Evolutionary conservation across 306 rosid genomes (phyloP), one percentile per base, ranked within the genome.

Genomic region (Lablab purpureus): DNA sequence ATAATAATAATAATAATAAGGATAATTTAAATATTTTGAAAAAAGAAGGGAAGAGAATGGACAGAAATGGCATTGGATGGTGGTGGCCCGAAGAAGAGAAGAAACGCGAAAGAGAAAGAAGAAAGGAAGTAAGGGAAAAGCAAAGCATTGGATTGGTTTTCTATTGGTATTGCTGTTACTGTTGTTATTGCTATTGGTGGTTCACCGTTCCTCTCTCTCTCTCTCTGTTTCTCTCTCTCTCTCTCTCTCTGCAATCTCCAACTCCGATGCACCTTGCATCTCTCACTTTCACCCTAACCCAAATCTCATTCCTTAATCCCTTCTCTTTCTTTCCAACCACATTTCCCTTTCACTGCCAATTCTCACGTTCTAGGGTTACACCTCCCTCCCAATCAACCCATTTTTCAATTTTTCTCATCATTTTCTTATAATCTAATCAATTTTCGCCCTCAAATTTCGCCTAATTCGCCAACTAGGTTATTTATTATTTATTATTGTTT

Each of bases 201-300:
- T 82, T 82, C 74, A 60, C 78, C 78, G 74, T 6, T 34, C n/a
- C 81, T 66, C 45, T 23, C 62, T 3, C 58, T 28, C 21, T 17
- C 45, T n/a, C 46, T 58, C 54, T 41, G 59, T 62, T 46, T 32
- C 72, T 56, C 19, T 23, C 64, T 21, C 36, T 55, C 54, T 15
- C 62, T 3, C 30, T n/a, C 9, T 17, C 32, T 22, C 45, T 54
- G 64, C 78, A 9, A 49, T 13, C 51, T 71, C 63, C 67, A 45
- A 9, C 46, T 62, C 80, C 65, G 67, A 49, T 66, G 65, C 73
- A 76, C 18, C 64, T 10, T 56, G 30, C 47, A 15, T 41, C 59
- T 64, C 43, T 65, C 74, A 41, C 55, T 76, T 50, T 67, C 74
- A 23, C 4, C 50, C 64, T 1, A 46, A 47, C 34, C 41, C 80